Evolutionary conservation across 805 yeast species (phyloP), one percentile per base, ranked within the genome.

Genomic region (Myxozyma vanderwaltii): DNA sequence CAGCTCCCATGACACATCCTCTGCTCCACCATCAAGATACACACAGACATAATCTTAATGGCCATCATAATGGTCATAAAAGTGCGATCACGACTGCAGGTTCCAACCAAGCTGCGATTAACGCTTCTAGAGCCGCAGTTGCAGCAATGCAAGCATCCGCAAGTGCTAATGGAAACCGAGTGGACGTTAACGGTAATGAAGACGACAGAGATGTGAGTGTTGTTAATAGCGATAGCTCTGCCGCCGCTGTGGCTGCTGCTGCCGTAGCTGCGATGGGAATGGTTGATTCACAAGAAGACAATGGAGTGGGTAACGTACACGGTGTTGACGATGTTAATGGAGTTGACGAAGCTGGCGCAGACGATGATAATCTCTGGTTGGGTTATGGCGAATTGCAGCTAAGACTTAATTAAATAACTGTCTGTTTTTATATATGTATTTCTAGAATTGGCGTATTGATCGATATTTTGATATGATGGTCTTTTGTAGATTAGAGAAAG

Each of bases 291-390:
- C 54, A 54, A 40, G 46, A 19, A 10, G 59, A 56, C 27, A 44
- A 56, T 36, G 49, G 43, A n/a, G 51, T 92, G 97, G 61, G 97
- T 80, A 65, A 91, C 90, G 74, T 92, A 97, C 67, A 92, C 87
- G 27, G 97, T 97, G 75, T 92, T 97, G 69, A 92, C 80, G 24
- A 97, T 97, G 74, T 97, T 98, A 72, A 90, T 91, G 35, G 97
- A 91, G 52, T 43, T 27, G 51, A 47, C 45, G 80, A 85, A 86
- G 23, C 96, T 86, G 43, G 43, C 2, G 41, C 51, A 7, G 38
- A 84, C 87, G 47, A 95, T 83, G 72, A 84, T 85, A 66, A 33
- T 33, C 51, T 39, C 10, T 52, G 56, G 58, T 26, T 54, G 19
- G 52, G 46, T 15, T 54, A 51, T 27, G 55, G 55, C 7, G 55